A percentile compares a stretch with the other conserved stretches of the same genome.
Conservation (phyloP, 2,329 filamentous ascomycete species). For the Pseudogymnoascus sp. region DNA sequence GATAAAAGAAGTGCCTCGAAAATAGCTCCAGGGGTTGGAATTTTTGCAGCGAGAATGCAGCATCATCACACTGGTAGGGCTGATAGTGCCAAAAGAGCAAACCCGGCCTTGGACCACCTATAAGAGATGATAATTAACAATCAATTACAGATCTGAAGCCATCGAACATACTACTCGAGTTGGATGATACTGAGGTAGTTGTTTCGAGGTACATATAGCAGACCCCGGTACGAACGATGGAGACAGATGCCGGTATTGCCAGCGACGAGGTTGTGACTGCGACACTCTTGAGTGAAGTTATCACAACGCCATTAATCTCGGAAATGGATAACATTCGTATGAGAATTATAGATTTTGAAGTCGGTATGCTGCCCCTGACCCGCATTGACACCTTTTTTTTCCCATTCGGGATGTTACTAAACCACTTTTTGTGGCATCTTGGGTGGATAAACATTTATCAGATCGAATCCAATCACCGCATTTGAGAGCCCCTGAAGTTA, state of each 20-base stretch:
- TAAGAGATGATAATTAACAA: no score
- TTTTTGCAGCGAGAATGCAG: conserved; percentile 17
- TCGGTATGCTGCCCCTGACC: not conserved
- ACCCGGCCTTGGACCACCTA: not conserved
- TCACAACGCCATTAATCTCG: not conserved
- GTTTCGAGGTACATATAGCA: not conserved
- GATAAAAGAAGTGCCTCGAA: not conserved
- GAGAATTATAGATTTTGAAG: not conserved
- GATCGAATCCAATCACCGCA: not conserved
- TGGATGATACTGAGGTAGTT: not conserved
- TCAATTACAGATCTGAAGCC: not conserved
- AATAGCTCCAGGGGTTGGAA: conserved; percentile 13
- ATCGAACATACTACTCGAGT: not conserved
- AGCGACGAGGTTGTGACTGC: not conserved
- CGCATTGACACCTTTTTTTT: not conserved
- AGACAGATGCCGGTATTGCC: not conserved
- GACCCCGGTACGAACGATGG: not conserved
- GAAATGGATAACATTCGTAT: not conserved
- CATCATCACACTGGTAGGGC: conserved; percentile 18
- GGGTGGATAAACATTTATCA: not conserved
- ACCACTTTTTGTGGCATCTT: not conserved
- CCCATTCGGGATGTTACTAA: not conserved
- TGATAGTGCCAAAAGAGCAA: not conserved
- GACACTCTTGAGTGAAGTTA: not conserved
- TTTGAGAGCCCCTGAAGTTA: not conserved